A percentile compares a stretch with the other conserved stretches of the same genome.
Evolutionary conservation across 257 asterid species (phyloP).

Genomic region (Scutellaria minor): DNA sequence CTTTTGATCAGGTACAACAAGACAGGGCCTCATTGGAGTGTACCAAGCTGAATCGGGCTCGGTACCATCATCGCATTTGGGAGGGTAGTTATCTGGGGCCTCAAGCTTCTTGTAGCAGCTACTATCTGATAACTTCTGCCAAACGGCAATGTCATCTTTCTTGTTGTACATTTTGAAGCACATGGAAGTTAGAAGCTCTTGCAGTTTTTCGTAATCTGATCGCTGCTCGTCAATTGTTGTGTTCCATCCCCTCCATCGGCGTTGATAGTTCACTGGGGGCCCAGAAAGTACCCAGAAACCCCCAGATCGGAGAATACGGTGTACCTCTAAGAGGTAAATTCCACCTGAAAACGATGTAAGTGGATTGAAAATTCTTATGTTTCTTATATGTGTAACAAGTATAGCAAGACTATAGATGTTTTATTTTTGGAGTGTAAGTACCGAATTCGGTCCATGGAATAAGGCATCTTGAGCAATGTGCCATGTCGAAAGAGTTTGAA

Average conservation of each 20-base stretch:
- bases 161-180: constrained; percentile 57
- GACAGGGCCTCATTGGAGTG: constrained; percentile 66
- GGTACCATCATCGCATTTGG: constrained; percentile 55
- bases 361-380: background rate
- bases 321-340: constrained; percentile 58
- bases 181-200: constrained; percentile 52
- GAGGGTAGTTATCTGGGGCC: constrained; percentile 47
- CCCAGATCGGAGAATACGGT: constrained; percentile 60
- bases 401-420: background rate
- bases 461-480: constrained; percentile 68
- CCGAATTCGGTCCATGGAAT: constrained; percentile 67
- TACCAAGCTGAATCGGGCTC: constrained; percentile 72
- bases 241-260: constrained; percentile 66
- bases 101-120: constrained; percentile 53
- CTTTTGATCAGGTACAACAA: constrained; percentile 45
- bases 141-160: constrained; percentile 57
- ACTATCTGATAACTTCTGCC: constrained; percentile 51
- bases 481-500: constrained; percentile 63
- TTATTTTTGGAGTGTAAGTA: constrained; percentile 29
- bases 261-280: constrained; percentile 57
- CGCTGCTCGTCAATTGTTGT: constrained; percentile 56
- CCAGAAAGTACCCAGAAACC: constrained; percentile 76
- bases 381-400: background rate
- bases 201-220: constrained; percentile 46
- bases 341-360: constrained; percentile 46